Base-by-base conservation (phyloP, 1,139 yeast species). In the Kodamaea alishanica region DNA sequence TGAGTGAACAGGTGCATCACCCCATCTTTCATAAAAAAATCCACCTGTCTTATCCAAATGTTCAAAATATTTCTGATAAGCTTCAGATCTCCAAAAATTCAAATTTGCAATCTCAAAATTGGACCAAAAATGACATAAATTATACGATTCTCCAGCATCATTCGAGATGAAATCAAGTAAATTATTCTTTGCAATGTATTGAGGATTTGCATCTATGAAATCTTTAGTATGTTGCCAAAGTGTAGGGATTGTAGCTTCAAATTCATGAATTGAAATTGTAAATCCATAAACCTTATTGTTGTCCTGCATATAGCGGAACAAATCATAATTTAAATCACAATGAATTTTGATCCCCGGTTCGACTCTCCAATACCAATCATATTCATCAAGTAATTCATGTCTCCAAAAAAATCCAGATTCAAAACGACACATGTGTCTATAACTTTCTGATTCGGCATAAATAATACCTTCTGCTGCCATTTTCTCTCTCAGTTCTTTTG, bases 1-100 rank as follows among this genome's bases (percentile, higher is more conserved):
- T 3, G 95, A 81, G 63, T 88, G 96, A 22, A 88, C 79, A 5
- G 96, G 96, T 0, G 96, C 96, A 61, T 89, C 96, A 26, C 96
- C 96, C 97, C 97, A 89, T 58, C 96, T 73, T 60, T 89, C 96
- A 60, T 89, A 89, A 65, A 85, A 89, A 66, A 89, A 89, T 3
- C 95, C 95, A 29, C 96, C 96, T 1, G 82, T 72, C 43, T 69
- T 55, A 58, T 89, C 97, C 50, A 89, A 70, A 49, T 73, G 63
- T 12, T 85, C 78, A 53, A 89, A 89, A 61, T 80, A 89, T 32
- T 72, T 73, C 10, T 70, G 60, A 60, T 89, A 89, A 2, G 81
- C 80, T 32, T 76, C 70, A 8, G 78, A 64, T 51, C 95, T 66
- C 83, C 87, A 87, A 56, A 89, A 82, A 47, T 83, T 82, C 51